Evolutionary conservation across 75 land plant species (phyloP).

Genomic region (Picea glauca): DNA sequence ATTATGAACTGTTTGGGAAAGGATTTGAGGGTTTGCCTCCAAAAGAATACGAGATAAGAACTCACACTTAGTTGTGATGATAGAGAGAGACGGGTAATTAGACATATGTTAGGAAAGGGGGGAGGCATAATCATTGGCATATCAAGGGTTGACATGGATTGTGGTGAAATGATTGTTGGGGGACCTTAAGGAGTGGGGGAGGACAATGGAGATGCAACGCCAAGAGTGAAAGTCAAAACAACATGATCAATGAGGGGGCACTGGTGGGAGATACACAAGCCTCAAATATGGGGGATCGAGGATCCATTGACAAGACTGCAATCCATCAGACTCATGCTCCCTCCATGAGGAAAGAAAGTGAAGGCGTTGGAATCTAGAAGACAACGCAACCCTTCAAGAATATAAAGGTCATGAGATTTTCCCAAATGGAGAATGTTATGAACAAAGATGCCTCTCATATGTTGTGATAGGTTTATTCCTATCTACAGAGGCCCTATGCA

Average conservation of each 20-base stretch:
- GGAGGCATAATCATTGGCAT: background rate
- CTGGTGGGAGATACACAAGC: too few relatives aligned
- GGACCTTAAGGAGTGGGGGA: background rate
- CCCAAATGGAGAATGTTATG: too few relatives aligned
- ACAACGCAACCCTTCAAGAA: too few relatives aligned
- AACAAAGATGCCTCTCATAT: too few relatives aligned
- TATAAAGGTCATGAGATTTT: too few relatives aligned
- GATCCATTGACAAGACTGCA: too few relatives aligned
- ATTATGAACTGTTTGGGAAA: background rate
- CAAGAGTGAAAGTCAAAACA: background rate
- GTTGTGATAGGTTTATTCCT: too few relatives aligned
- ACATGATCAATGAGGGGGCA: background rate
- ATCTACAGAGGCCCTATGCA: too few relatives aligned
- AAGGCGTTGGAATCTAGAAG: too few relatives aligned
- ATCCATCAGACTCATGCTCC: too few relatives aligned
- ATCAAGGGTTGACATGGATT: background rate
- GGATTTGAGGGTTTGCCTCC: background rate
- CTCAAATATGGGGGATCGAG: too few relatives aligned
- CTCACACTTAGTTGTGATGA: background rate
- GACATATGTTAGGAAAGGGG: background rate
- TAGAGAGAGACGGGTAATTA: background rate
- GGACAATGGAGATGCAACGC: background rate
- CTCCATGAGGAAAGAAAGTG: too few relatives aligned
- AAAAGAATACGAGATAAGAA: background rate
- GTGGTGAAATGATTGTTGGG: background rate